A percentile compares a stretch with the other conserved stretches of the same genome.
Conservation (phyloP, 2,329 filamentous ascomycete genomes). For the Aureobasidium sp. region DNA sequence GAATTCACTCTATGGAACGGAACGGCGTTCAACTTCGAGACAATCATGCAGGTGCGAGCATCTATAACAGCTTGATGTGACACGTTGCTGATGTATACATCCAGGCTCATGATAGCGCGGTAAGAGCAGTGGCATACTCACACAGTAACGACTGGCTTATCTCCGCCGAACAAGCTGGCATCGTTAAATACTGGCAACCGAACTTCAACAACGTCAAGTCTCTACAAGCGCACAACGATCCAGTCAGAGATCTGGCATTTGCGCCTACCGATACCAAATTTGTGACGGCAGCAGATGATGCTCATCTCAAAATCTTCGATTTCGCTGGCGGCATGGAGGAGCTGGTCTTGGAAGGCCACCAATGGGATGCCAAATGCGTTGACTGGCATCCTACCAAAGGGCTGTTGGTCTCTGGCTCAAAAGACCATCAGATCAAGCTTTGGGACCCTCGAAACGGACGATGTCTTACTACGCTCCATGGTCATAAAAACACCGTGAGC, state of each 20-base stretch:
- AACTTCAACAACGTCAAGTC: conserved; percentile 99
- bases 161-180: conserved; percentile 87
- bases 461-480: conserved; percentile 87
- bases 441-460: conserved; percentile 93
- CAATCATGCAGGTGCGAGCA: conserved; percentile 70
- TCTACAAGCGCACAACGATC: conserved; percentile 81
- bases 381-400: conserved; percentile 98
- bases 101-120: conserved; percentile 87
- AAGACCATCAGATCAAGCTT: conserved; percentile 93
- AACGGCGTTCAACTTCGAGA: conserved; percentile 98
- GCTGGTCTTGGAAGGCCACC: conserved; percentile 78
- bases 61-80: conserved; percentile 79
- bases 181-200: conserved; percentile 97
- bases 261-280: conserved; percentile 93
- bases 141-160: conserved; percentile 96
- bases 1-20: conserved; percentile 99
- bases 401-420: conserved; percentile 87
- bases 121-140: conserved; percentile 76
- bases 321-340: conserved; percentile 82
- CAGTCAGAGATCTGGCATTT: conserved; percentile 85
- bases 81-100: conserved; percentile 44
- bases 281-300: conserved; percentile 90
- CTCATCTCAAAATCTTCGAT: conserved; percentile 88
- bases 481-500: conserved; percentile 94
- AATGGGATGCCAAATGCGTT: conserved; percentile 94